Evolutionary conservation across 768 basidiomycete species (phyloP).

Genomic region (Multifurca ochricompacta): DNA sequence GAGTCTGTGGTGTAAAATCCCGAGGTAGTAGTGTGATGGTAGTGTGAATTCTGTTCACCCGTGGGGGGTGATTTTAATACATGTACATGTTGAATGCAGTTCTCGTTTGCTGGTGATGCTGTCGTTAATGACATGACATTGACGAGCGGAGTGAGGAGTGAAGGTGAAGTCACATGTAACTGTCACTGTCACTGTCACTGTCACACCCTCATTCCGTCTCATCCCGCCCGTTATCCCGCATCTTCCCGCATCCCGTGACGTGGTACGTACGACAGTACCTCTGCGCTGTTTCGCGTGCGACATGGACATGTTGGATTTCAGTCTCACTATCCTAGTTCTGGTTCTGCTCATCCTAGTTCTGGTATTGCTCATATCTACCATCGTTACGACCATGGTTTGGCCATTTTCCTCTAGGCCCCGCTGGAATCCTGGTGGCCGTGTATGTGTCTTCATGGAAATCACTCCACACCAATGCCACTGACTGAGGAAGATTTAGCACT

Average conservation of each 20-base stretch:
- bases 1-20: constrained; percentile 29
- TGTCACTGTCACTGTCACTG: too few relatives aligned
- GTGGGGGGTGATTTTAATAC: background rate
- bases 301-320: background rate
- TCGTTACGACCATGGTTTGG: constrained; percentile 9
- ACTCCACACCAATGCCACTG: background rate
- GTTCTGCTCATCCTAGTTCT: too few relatives aligned
- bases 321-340: background rate
- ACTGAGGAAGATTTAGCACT: constrained; percentile 44
- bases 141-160: too few relatives aligned
- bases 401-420: constrained; percentile 25
- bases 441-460: background rate
- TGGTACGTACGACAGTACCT: too few relatives aligned
- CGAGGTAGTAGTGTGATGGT: constrained; percentile 10
- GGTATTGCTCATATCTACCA: constrained; percentile 1
- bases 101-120: background rate
- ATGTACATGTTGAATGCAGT: too few relatives aligned
- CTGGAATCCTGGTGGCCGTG: constrained; percentile 26
- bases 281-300: too few relatives aligned
- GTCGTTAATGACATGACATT: background rate
- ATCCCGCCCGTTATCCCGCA: too few relatives aligned
- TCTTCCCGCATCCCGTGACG: too few relatives aligned
- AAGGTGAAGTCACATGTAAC: too few relatives aligned
- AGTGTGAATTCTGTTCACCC: background rate
- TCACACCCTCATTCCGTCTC: too few relatives aligned